A percentile compares a stretch with the other conserved stretches of the same genome.
phyloP scores from a whole-genome alignment of 371 early-diverging fungal species.

The Massospora cicadina region DNA sequence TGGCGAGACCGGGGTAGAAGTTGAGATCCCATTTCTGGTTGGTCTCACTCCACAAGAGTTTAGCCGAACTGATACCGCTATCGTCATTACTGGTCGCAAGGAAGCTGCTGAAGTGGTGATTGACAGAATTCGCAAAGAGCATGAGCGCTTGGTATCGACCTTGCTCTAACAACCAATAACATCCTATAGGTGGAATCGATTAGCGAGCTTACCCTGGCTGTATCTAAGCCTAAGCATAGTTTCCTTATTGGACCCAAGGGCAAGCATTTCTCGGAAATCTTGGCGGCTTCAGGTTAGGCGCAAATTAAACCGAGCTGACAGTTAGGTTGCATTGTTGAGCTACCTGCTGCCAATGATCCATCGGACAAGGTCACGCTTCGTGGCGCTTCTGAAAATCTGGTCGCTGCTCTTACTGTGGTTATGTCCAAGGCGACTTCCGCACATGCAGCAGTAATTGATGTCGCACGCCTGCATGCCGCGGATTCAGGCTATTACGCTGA shows the following conservation, averaged over 20 bases:
- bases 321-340: conserved; percentile 49
- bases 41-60: conserved; percentile 23
- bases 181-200: conserved; percentile 16
- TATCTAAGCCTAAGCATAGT: conserved; percentile 82
- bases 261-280: conserved; percentile 53
- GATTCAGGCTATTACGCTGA: conserved; percentile 10
- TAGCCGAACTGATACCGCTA: conserved; percentile 25
- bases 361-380: conserved; percentile 61
- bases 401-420: conserved; percentile 45
- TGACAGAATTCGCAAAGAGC: background rate
- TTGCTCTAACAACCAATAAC: background rate
- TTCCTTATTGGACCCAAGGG: conserved; percentile 76
- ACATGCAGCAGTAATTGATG: conserved; percentile 29
- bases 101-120: background rate
- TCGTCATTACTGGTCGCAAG: conserved; percentile 23
- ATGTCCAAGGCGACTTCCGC: conserved; percentile 58
- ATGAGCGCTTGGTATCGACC: background rate
- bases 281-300: conserved; percentile 37
- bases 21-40: conserved; percentile 57
- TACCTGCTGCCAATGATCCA: conserved; percentile 47
- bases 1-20: conserved; percentile 42
- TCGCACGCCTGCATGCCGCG: conserved; percentile 27
- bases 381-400: conserved; percentile 49
- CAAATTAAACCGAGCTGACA: background rate
- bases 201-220: conserved; percentile 36